A percentile compares a stretch with the other conserved stretches of the same genome.
phyloP scores from a whole-genome alignment of 192 early-diverging fungal species.

The Spizellomyces punctatus region DNA sequence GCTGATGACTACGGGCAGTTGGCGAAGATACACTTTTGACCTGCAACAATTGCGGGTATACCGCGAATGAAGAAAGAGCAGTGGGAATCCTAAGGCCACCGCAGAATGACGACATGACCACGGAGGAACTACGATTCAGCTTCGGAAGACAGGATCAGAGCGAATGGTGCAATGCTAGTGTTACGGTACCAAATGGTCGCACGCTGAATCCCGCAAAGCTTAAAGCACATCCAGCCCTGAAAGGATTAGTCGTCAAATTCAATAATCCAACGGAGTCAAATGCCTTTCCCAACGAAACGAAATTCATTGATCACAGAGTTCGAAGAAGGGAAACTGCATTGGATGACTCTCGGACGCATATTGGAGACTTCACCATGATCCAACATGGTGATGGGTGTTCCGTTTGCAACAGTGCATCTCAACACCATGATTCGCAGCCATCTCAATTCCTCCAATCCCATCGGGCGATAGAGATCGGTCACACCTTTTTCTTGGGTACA shows the following conservation, averaged over 20 bases:
- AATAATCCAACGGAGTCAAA: background rate
- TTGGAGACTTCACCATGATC: slow-evolving; percentile 28
- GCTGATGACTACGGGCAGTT: slow-evolving; percentile 23
- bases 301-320: background rate
- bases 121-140: background rate
- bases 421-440: slow-evolving; percentile 44
- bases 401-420: slow-evolving; percentile 1
- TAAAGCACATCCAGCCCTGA: slow-evolving; percentile 7
- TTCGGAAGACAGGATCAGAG: background rate
- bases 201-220: slow-evolving; percentile 15
- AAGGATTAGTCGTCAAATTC: background rate
- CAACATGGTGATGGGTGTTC: slow-evolving; percentile 37
- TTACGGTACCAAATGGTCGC: slow-evolving; percentile 7
- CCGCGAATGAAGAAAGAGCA: slow-evolving; percentile 84
- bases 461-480: slow-evolving; percentile 81
- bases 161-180: background rate
- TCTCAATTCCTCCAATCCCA: slow-evolving; percentile 37
- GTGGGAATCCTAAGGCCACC: slow-evolving; percentile 27
- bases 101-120: background rate
- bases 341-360: background rate
- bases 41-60: slow-evolving; percentile 76
- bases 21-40: slow-evolving; percentile 83
- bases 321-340: background rate
- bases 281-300: background rate
- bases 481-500: slow-evolving; percentile 88